phyloP scores from a whole-genome alignment of 1,284 basidiomycete species.

The Porphyrellus sp. region DNA sequence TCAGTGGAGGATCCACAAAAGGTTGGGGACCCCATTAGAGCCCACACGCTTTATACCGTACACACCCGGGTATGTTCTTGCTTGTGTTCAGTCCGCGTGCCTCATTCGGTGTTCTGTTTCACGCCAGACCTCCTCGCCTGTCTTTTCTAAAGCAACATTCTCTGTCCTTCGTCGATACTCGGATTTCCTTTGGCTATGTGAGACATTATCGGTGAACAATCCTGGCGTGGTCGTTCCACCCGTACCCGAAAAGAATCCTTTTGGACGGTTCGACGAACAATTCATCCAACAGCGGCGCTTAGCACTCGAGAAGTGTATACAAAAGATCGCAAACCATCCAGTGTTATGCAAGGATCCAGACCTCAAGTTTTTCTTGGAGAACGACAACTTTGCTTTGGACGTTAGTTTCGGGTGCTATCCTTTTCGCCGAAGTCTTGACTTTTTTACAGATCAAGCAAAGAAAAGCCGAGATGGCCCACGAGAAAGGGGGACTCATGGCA shows the following conservation, averaged over 20 bases:
- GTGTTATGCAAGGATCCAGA: conserved; percentile 82
- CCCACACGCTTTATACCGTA: conserved; percentile 94
- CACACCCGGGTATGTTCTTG: conserved; percentile 67
- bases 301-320: conserved; percentile 86
- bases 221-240: conserved; percentile 97
- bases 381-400: conserved; percentile 81
- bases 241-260: conserved; percentile 91
- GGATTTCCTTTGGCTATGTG: conserved; percentile 97
- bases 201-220: conserved; percentile 86
- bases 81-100: background rate
- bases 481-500: conserved; percentile 75
- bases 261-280: conserved; percentile 85
- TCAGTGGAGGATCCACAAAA: conserved; percentile 91
- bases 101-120: background rate
- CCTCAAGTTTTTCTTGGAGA: conserved; percentile 84
- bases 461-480: conserved; percentile 71
- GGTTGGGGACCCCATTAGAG: conserved; percentile 87
- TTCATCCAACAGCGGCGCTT: conserved; percentile 84
- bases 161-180: conserved; percentile 93
- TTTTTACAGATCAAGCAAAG: conserved; percentile 76
- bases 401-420: conserved; percentile 41
- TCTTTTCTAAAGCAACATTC: conserved; percentile 78
- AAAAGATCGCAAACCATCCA: conserved; percentile 86
- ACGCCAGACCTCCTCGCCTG: conserved; percentile 73
- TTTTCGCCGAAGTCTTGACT: background rate